Base-by-base conservation (phyloP, 139 green algal species). In the Coelastrella sp. region DNA sequence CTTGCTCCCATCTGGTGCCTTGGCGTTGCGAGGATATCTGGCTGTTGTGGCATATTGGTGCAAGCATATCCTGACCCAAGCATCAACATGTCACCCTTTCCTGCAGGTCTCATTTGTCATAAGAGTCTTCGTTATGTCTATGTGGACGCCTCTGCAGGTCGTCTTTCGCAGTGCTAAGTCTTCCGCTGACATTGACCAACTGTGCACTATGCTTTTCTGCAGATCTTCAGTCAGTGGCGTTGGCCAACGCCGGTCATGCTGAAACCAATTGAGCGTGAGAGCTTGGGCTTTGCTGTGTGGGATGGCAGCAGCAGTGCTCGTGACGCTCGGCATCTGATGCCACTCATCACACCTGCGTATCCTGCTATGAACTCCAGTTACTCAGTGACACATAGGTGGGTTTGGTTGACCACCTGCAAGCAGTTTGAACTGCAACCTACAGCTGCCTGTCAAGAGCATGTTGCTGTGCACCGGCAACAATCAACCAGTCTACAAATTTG, bases 301-400 rank as follows among this genome's bases (percentile, higher is more conserved):
- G 94, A 98, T 89, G 93, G 94, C n/a, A 86, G 93, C 4, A 81
- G 85, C 30, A 97, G 97, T 84, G 64, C 69, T 15, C 85, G 94
- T 3, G 96, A 98, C 84, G 74, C 85, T 59, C 73, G 73, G 13
- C 92, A 98, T 84, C 89, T 98, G 25, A 98, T 99, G 95, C 97
- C 97, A 60, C 97, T 99, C 89, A 98, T 99, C 90, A 99, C 97
- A 6, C 97, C 97, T 27, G 91, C 93, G n/a, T 99, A 99, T 91
- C 97, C 97, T 2, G 94, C 91, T 75, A 96, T 97, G 91, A 99
- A 99, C 89, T 98, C 93, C 25, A 93, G 88, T 51, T 98, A 98
- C 93, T 99, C 98, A 84, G 96, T 99, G 2, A 96, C 90, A 2
- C 90, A 96, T 45, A 93, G 84, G 80, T 84, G n/a, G n/a, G 78